Evolutionary conservation across 1,284 basidiomycete genomes (phyloP), one percentile per base, ranked within the genome.

Genomic region (Mixia osmundae): DNA sequence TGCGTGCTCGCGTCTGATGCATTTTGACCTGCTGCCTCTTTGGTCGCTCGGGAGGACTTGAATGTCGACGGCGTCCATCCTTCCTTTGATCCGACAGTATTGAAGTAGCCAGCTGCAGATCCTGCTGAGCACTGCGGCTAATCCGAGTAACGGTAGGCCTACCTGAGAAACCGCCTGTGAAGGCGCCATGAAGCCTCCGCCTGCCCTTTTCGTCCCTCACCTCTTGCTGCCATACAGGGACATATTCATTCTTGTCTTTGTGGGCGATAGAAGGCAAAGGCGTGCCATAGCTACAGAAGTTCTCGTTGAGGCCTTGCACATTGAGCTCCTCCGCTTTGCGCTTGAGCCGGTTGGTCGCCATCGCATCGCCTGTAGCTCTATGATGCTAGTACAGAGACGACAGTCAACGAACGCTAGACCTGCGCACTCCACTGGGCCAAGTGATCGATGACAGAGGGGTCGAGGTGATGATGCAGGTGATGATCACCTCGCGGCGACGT

Each of bases 21-120:
- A 66, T 66, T 44, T 66, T 26, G 55, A 50, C 72, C 72, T 19
- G 39, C 29, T 0, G 72, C 70, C 24, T 80, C 67, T 29, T 77
- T 44, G 11, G 35, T 73, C 12, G 57, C 57, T 15, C 80, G 67
- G 8, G 79, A 87, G 0, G 82, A 87, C 15, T 79, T 72, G 55
- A 95, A 97, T 3, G 78, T 76, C 8, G 74, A 66, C 0, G 89
- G 89, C 3, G 78, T 60, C 87, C 89, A 97, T 68, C 91, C 87
- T 67, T 95, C 85, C 56, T 89, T 83, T 3, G 79, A 83, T 0
- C 89, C 89, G 15, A 91, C 89, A 0, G 74, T 71, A 56, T 97
- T 97, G 62, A 76, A 95, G 60, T 95, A 95, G 0, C 89, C 89
- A 8, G 89, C 91, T 25, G 40, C 38, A 34, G 22, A 7, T 30